These are phyloP conservation scores for Nitzschia inconspicua DNA, from an alignment of 108 stramenopile genomes.

Conservation along the genomic window DNA sequence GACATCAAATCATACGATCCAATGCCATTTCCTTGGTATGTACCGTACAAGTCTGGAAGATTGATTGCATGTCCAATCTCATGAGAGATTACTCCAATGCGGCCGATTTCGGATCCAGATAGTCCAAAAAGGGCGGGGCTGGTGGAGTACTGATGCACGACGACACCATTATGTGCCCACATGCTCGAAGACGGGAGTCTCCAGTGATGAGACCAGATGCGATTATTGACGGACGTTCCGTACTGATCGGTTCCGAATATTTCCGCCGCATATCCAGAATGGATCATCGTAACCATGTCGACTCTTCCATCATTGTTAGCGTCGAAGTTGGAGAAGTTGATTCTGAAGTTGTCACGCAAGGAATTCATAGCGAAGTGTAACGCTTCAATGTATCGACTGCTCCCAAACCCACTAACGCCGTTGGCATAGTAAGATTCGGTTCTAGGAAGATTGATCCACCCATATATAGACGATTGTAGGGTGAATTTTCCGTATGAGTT, in stretches of 20 bases:
- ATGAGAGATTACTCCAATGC: conserved; percentile 36
- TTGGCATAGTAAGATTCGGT: conserved; percentile 29
- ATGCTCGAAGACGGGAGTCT: conserved; percentile 1
- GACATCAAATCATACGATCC: conserved; percentile 39
- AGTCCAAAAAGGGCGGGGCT: conserved; percentile 19
- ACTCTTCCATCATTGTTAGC: conserved; percentile 33
- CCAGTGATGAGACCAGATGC: conserved; percentile 42
- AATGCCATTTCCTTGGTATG: conserved; percentile 11
- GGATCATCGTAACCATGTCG: conserved; percentile 64
- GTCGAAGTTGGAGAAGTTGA: conserved; percentile 26
- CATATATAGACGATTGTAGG: conserved; percentile 16
- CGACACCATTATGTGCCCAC: conserved; percentile 12
- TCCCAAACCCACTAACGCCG: conserved; percentile 19
- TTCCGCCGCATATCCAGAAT: conserved; percentile 79
- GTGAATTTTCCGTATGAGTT: conserved; percentile 18
- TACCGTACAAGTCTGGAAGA: conserved; percentile 10
- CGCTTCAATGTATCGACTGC: conserved; percentile 8
- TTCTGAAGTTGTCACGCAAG: conserved; percentile 8
- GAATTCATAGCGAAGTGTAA: conserved; percentile 9
- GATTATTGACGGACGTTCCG: conserved; percentile 1
- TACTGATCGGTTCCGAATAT: conserved; percentile 32
- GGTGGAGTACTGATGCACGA: conserved; percentile 19
- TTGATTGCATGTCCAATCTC: conserved; percentile 31
- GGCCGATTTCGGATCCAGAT: conserved; percentile 20
- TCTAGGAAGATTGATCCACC: conserved; percentile 21